Conservation (phyloP, 345 rosid species). For the Angophora floribunda region DNA sequence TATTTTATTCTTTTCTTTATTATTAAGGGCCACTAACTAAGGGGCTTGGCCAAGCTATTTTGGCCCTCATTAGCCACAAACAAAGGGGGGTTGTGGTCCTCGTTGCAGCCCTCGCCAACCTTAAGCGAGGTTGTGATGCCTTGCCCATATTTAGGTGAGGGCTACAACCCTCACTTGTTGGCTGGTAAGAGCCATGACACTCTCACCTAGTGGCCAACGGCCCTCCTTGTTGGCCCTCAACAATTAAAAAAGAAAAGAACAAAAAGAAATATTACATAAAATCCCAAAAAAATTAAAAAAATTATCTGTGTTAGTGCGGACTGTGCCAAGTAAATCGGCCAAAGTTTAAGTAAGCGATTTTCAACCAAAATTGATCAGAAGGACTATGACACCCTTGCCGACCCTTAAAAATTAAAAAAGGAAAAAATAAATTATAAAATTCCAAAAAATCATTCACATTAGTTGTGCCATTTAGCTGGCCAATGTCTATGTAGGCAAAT, state of each 20-base stretch:
- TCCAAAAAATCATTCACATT: not conserved
- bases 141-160: fast-evolving
- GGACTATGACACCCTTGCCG: fast-evolving
- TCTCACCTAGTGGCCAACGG: not conserved
- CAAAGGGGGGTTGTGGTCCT: not conserved
- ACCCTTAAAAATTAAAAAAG: fast-evolving
- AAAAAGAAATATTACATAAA: too few species aligned
- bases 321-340: fast-evolving
- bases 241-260: fast-evolving
- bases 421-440: not conserved
- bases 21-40: not conserved
- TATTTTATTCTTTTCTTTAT: too few species aligned
- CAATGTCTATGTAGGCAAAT: too few species aligned
- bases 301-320: fast-evolving
- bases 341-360: fast-evolving
- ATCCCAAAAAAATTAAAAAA: too few species aligned
- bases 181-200: fast-evolving
- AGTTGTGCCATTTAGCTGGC: fast-evolving
- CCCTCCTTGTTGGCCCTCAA: not conserved
- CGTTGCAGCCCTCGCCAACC: not conserved
- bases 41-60: too few species aligned
- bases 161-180: not conserved
- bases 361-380: not conserved
- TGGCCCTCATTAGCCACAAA: too few species aligned
- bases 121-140: fast-evolving